Evolutionary conservation across 805 yeast genomes (phyloP), one percentile per base, ranked within the genome.

Genomic region (Candida ipomoeae): DNA sequence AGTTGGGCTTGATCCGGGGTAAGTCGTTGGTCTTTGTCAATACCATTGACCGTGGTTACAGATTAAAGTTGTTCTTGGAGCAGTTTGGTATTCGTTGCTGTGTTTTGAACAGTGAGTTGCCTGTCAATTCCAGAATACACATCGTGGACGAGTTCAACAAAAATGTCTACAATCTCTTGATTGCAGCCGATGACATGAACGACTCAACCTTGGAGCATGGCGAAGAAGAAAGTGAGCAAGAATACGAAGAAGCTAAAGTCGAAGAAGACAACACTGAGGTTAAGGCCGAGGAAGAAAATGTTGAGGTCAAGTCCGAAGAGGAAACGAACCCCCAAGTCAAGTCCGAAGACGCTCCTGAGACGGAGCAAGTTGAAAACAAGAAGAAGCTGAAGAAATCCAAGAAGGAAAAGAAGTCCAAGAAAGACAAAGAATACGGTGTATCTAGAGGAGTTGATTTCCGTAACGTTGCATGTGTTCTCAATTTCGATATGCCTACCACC

Each of bases 391-490:
- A 48, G 21, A 44, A 43, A 29, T 42, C 49, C 40, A 54, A 49
- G 44, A 55, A 53, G 56, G 63, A 61, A 46, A 62, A 54, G 53
- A 65, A 66, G 52, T 45, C 62, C 5, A 73, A 71, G 50, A 75
- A 78, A 51, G 90, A 85, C 61, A 77, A 74, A 54, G 98, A 94
- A 60, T 94, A 86, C 64, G 96, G 97, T 55, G 97, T 91, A 39
- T 87, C 97, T 23, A 82, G 99, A 68, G 99, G 99, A 63, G 95
- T 94, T 37, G 99, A 94, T 70, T 94, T 94, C 76, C 84, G 81
- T 61, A 92, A 94, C 61, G 98, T 94, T 52, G 94, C 97, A 7
- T 94, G 98, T 72, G 99, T 94, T 6, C 74, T 94, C 56, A 94
- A 94, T 69, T 94, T 94, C 66, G 99, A 94, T 65, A 74, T 94